phyloP scores from a whole-genome alignment of 176 grass and related monocot species.

The Thinopyrum elongatum region DNA sequence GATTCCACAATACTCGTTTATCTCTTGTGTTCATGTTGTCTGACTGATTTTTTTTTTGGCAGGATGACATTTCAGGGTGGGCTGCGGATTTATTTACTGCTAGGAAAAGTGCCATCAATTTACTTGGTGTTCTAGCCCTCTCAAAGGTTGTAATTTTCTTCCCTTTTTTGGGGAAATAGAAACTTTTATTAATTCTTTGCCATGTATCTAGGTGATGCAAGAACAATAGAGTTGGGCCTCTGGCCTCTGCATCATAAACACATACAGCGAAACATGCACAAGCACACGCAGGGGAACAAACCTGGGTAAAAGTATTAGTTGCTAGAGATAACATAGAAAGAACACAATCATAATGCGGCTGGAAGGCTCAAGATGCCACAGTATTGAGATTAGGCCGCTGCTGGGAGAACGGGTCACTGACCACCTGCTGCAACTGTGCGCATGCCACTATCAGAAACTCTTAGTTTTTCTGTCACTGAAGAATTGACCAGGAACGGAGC shows the following conservation, averaged over 20 bases:
- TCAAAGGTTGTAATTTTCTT: conserved; percentile 64
- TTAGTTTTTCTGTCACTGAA: neutral
- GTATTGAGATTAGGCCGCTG: neutral
- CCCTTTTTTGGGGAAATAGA: neutral
- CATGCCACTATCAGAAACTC: neutral
- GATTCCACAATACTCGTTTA: conserved; percentile 6
- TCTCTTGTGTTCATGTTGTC: conserved; percentile 11
- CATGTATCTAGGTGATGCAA: neutral
- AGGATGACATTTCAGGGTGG: conserved; percentile 96
- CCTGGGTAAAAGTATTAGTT: neutral
- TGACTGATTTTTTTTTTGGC: conserved; percentile 28
- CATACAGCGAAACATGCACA: neutral
- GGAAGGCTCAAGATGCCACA: neutral
- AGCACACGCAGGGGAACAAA: neutral
- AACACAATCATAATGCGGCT: neutral
- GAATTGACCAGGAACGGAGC: neutral
- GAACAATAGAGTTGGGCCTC: neutral
- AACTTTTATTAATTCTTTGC: neutral
- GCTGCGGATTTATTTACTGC: conserved; percentile 88
- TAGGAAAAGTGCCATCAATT: conserved; percentile 94
- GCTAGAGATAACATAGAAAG: neutral
- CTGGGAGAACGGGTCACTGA: neutral
- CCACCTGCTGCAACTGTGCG: neutral
- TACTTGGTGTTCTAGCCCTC: conserved; percentile 82
- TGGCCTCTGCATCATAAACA: neutral